Percentiles rank a stretch among this genome's conserved stretches.
Evolutionary conservation across 2,329 filamentous ascomycete species (phyloP).

Genomic region (Dactylonectria estremocensis): DNA sequence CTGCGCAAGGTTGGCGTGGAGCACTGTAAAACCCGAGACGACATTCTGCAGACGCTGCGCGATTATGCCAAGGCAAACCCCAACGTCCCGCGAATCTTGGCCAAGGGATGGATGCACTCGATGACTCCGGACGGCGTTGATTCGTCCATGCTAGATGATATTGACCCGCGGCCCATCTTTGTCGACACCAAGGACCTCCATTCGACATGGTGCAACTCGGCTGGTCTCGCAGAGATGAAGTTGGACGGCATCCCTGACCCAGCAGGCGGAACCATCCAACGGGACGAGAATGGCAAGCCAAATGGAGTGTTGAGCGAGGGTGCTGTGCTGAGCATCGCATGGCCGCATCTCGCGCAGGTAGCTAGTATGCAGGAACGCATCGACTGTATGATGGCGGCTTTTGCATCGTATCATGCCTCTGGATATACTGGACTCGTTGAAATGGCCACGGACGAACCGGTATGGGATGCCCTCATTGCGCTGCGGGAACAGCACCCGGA

Average conservation of each 20-base stretch:
- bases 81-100: constrained; percentile 64
- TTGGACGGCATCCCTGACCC: constrained; percentile 59
- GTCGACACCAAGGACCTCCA: constrained; percentile 67
- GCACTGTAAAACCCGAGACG: constrained; percentile 62
- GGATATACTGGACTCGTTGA: constrained; percentile 71
- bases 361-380: constrained; percentile 64
- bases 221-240: constrained; percentile 62
- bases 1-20: constrained; percentile 66
- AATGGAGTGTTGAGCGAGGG: constrained; percentile 68
- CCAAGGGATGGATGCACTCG: constrained; percentile 70
- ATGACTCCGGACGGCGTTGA: constrained; percentile 63
- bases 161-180: constrained; percentile 65
- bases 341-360: constrained; percentile 67
- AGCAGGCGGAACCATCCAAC: constrained; percentile 65
- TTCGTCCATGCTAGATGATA: constrained; percentile 58
- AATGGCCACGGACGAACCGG: constrained; percentile 74
- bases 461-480: constrained; percentile 67
- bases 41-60: constrained; percentile 64
- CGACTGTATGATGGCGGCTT: constrained; percentile 63
- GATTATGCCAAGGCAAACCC: constrained; percentile 64
- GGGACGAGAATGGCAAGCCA: constrained; percentile 63
- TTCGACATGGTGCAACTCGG: constrained; percentile 65
- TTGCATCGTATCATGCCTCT: constrained; percentile 64
- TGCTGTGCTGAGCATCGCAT: constrained; percentile 67
- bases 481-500: constrained; percentile 54